phyloP scores from a whole-genome alignment of 208 protist species.

The Trichomonas gallinae region DNA sequence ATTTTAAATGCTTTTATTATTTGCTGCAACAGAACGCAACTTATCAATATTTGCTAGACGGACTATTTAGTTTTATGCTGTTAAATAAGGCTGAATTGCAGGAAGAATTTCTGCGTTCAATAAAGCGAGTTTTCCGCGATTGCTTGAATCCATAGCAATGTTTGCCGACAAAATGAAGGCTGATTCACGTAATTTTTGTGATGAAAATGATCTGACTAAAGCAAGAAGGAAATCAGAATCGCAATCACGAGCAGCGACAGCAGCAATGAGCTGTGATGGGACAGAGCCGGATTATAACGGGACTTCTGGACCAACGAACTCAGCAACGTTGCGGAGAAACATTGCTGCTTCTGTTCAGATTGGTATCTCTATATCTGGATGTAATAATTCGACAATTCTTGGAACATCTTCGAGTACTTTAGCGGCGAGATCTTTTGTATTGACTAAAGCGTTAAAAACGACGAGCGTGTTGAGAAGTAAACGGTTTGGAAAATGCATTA shows the following conservation, averaged over 20 bases:
- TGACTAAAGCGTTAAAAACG: not conserved
- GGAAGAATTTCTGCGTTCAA: not conserved
- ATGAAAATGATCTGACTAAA: not conserved
- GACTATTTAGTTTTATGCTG: not conserved
- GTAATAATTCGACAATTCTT: not conserved
- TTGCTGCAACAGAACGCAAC: too few relatives aligned
- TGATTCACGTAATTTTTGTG: not conserved
- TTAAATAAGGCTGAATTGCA: not conserved
- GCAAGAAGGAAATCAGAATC: not conserved
- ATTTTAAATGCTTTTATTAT: too few relatives aligned
- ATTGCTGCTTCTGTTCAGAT: not conserved
- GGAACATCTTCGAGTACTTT: not conserved
- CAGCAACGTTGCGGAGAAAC: not conserved
- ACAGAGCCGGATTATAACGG: not conserved
- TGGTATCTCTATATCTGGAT: not conserved
- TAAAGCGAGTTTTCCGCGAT: not conserved
- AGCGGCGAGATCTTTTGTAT: not conserved
- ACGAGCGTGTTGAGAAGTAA: not conserved
- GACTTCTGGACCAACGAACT: not conserved
- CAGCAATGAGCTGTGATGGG: not conserved
- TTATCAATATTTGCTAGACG: not conserved
- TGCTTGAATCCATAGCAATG: slow-evolving; percentile 1
- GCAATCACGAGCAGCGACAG: not conserved
- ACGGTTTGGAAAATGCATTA: not conserved
- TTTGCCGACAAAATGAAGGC: not conserved